Percentiles rank a stretch among this genome's conserved stretches.
These are phyloP conservation scores for Agrocybe praecox DNA, from an alignment of 768 basidiomycete genomes.

Conservation along the genomic window DNA sequence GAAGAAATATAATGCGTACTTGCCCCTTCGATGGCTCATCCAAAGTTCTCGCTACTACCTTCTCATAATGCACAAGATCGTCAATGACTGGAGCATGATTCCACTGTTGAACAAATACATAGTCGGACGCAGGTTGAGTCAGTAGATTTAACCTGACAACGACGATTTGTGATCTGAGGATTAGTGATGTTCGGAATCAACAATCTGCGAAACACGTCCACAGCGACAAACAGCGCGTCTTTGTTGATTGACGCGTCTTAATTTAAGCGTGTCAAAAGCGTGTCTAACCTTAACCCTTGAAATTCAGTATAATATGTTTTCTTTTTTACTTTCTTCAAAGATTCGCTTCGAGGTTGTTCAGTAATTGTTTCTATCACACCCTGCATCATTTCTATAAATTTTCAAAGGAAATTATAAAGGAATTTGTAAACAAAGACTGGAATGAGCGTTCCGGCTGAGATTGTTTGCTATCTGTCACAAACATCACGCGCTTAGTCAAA, in stretches of 20 bases:
- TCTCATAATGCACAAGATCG: background rate
- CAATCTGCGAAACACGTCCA: slow-evolving; percentile 20
- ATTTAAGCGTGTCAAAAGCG: no score
- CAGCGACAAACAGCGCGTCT: slow-evolving; percentile 22
- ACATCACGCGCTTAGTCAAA: slow-evolving; percentile 13
- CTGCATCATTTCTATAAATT: no score
- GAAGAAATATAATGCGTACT: background rate
- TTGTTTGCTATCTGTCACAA: slow-evolving; percentile 15
- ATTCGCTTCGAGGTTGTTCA: no score
- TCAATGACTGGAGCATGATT: no score
- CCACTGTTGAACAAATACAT: background rate
- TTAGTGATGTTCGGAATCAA: slow-evolving; percentile 5
- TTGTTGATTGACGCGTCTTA: slow-evolving; percentile 26
- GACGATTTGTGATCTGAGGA: no score
- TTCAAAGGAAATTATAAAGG: background rate
- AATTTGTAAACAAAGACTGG: background rate
- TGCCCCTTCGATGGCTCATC: background rate
- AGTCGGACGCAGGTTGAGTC: background rate
- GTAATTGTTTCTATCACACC: no score
- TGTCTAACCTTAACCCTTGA: slow-evolving; percentile 25
- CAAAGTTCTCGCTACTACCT: background rate
- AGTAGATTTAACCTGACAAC: no score
- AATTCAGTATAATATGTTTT: background rate
- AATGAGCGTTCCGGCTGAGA: background rate
- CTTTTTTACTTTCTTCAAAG: no score